Conservation (phyloP, 495 filamentous ascomycete genomes). For the Hypoxylon crocopeplum region DNA sequence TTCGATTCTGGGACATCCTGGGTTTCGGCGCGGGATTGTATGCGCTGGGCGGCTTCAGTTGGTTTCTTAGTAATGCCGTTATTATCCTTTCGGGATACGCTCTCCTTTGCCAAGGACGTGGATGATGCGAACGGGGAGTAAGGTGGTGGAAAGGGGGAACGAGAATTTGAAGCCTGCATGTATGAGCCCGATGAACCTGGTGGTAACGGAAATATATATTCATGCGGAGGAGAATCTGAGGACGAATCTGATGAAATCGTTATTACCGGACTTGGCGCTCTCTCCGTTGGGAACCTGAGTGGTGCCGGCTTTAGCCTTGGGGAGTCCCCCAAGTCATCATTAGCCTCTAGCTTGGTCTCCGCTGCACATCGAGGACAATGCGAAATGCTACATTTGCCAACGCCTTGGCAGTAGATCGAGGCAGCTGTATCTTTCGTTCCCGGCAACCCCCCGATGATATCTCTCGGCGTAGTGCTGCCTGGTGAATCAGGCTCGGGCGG, state of each 20-base stretch:
- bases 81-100: not conserved
- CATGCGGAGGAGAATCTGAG: not conserved
- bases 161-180: not conserved
- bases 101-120: not conserved
- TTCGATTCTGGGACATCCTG: constrained; percentile 3
- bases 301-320: not conserved
- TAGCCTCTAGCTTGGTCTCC: too few species aligned
- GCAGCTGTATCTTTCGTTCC: too few species aligned
- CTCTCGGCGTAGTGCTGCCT: too few species aligned
- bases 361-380: too few species aligned
- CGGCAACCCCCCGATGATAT: too few species aligned
- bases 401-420: too few species aligned
- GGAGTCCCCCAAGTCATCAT: too few species aligned
- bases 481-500: too few species aligned
- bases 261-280: not conserved
- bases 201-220: constrained; percentile 16
- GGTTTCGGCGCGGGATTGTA: constrained; percentile 3
- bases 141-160: constrained; percentile 10
- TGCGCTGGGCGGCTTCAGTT: not conserved
- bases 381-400: too few species aligned
- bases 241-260: not conserved
- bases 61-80: not conserved
- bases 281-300: not conserved
- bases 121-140: constrained; percentile 8
- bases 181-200: not conserved